Percentiles rank a stretch among this genome's conserved stretches.
Conservation (phyloP, 1,284 basidiomycete genomes). For the Phlebopus sp. region DNA sequence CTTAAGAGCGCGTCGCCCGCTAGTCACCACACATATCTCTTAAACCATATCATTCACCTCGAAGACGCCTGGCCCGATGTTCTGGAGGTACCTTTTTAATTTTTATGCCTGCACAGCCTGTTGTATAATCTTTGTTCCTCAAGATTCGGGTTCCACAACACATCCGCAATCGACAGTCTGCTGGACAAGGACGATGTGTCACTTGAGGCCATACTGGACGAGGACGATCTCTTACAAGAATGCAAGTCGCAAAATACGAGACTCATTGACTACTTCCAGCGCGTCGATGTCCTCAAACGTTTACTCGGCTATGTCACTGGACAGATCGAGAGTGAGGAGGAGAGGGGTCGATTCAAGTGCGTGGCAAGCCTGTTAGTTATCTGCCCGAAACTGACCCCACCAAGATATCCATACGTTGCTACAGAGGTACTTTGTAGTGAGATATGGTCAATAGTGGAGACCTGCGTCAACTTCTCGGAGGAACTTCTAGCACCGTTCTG, state of each 20-base stretch:
- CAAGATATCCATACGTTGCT: constrained; percentile 89
- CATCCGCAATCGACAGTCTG: constrained; percentile 77
- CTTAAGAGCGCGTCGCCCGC: constrained; percentile 5
- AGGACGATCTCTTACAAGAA: constrained; percentile 92
- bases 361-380: constrained; percentile 25
- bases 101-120: not conserved
- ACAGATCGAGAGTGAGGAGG: constrained; percentile 76
- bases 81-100: constrained; percentile 39
- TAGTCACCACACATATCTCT: constrained; percentile 4
- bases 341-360: constrained; percentile 69
- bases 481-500: constrained; percentile 85
- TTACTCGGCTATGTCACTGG: constrained; percentile 84
- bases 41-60: constrained; percentile 11
- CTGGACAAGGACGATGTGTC: constrained; percentile 82
- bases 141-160: constrained; percentile 85
- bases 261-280: constrained; percentile 82
- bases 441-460: constrained; percentile 92
- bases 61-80: constrained; percentile 33
- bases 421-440: constrained; percentile 97
- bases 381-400: constrained; percentile 5
- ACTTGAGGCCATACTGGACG: constrained; percentile 90
- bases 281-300: constrained; percentile 76
- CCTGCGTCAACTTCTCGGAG: constrained; percentile 72
- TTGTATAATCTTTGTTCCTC: constrained; percentile 9
- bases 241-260: constrained; percentile 93